These are phyloP conservation scores for Phlegmacium glaucopus DNA, from an alignment of 768 basidiomycete genomes.

Conservation along the genomic window DNA sequence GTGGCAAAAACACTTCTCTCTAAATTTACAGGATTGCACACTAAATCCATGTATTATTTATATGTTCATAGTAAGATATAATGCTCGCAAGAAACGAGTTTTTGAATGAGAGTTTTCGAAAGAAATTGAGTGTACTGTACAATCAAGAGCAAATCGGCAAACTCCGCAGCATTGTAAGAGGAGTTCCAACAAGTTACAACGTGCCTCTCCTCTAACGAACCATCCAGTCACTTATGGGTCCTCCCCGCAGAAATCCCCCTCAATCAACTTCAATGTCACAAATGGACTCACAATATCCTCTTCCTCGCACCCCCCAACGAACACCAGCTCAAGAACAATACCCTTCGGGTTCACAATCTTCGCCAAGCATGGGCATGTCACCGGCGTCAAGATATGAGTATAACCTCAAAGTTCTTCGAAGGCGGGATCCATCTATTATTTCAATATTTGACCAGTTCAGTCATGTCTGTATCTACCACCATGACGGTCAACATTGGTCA, in stretches of 20 bases:
- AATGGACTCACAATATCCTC: constrained; percentile 9
- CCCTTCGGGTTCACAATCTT: constrained; percentile 18
- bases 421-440: constrained; percentile 74
- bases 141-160: constrained; percentile 8
- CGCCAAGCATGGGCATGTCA: constrained; percentile 50
- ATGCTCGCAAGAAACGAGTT: too few species aligned
- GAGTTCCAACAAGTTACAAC: too few species aligned
- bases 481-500: constrained; percentile 73
- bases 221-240: too few species aligned
- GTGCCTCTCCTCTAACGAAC: constrained; percentile 9
- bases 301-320: constrained; percentile 2
- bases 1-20: too few species aligned
- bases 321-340: constrained; percentile 14
- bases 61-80: too few species aligned
- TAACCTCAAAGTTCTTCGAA: constrained; percentile 78
- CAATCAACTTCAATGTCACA: constrained; percentile 13
- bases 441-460: constrained; percentile 87
- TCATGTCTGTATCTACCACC: constrained; percentile 80
- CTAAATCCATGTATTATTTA: too few species aligned
- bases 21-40: too few species aligned
- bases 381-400: constrained; percentile 63
- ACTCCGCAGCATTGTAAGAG: constrained; percentile 18
- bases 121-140: too few species aligned
- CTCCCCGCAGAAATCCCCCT: constrained; percentile 24
- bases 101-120: too few species aligned